Evolutionary conservation across 352 stramenopile genomes (phyloP).

Genomic region (Pythium grandisporangium): DNA sequence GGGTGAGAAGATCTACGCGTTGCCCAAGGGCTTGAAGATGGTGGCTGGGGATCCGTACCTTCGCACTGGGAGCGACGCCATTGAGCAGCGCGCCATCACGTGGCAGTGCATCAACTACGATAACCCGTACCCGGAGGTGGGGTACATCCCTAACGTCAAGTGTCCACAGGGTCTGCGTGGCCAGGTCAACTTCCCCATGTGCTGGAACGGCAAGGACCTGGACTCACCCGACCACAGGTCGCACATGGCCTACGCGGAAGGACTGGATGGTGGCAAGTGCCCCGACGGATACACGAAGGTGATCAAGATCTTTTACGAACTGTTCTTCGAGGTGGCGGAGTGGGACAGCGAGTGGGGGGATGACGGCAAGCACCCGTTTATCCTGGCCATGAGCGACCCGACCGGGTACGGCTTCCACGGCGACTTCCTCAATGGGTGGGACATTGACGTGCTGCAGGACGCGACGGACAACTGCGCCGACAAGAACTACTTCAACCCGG

Average conservation of each 20-base stretch:
- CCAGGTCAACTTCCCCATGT: constrained; percentile 52
- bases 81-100: constrained; percentile 29
- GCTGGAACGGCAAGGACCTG: constrained; percentile 32
- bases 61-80: constrained; percentile 19
- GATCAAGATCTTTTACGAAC: constrained; percentile 52
- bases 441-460: constrained; percentile 27
- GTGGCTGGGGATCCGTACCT: constrained; percentile 27
- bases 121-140: constrained; percentile 26
- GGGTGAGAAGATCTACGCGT: constrained; percentile 29
- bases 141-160: constrained; percentile 31
- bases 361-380: constrained; percentile 33
- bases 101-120: constrained; percentile 41
- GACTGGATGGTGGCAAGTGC: constrained; percentile 27
- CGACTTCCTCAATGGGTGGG: constrained; percentile 44
- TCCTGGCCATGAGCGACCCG: constrained; percentile 33
- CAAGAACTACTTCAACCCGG: constrained; percentile 42
- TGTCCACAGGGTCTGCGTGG: constrained; percentile 32
- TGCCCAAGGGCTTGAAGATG: constrained; percentile 37
- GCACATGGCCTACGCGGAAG: constrained; percentile 33
- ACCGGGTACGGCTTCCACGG: constrained; percentile 42
- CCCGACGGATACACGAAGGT: constrained; percentile 35
- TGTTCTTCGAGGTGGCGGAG: constrained; percentile 37
- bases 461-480: constrained; percentile 30
- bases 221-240: constrained; percentile 43
- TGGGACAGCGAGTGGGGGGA: constrained; percentile 41